Evolutionary conservation across 768 basidiomycete species (phyloP).

Genomic region (Leccinum longicurvipes): DNA sequence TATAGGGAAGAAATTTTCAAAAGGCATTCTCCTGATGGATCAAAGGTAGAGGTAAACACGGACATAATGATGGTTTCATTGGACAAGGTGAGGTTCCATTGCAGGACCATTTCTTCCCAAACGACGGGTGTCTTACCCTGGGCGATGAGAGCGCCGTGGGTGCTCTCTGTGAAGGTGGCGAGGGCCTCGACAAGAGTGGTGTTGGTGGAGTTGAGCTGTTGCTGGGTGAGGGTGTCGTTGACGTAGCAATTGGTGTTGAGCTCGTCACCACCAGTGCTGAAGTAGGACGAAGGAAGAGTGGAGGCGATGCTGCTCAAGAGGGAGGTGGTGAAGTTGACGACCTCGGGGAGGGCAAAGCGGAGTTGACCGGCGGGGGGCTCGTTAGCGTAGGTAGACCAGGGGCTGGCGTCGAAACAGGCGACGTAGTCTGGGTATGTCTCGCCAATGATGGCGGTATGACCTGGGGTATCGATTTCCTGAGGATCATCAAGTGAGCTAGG

Average conservation of each 20-base stretch:
- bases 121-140: conserved; percentile 75
- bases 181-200: conserved; percentile 64
- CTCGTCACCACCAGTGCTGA: conserved; percentile 84
- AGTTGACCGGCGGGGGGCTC: conserved; percentile 86
- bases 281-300: conserved; percentile 54
- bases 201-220: conserved; percentile 46
- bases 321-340: conserved; percentile 54
- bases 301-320: conserved; percentile 53
- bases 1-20: background rate
- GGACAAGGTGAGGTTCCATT: conserved; percentile 36
- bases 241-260: conserved; percentile 66
- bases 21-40: background rate
- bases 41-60: background rate
- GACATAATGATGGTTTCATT: conserved; percentile 44
- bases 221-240: conserved; percentile 57
- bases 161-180: conserved; percentile 54
- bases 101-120: conserved; percentile 67
- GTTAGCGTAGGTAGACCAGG: conserved; percentile 59
- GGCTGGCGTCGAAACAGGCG: conserved; percentile 57
- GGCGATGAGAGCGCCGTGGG: conserved; percentile 52
- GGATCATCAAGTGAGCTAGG: background rate
- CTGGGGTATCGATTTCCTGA: conserved; percentile 84
- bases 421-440: conserved; percentile 68
- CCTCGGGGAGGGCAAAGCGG: conserved; percentile 60
- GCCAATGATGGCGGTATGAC: conserved; percentile 69